Conservation (phyloP, 176 grass and related monocot species). For the Triticum timopheevii region DNA sequence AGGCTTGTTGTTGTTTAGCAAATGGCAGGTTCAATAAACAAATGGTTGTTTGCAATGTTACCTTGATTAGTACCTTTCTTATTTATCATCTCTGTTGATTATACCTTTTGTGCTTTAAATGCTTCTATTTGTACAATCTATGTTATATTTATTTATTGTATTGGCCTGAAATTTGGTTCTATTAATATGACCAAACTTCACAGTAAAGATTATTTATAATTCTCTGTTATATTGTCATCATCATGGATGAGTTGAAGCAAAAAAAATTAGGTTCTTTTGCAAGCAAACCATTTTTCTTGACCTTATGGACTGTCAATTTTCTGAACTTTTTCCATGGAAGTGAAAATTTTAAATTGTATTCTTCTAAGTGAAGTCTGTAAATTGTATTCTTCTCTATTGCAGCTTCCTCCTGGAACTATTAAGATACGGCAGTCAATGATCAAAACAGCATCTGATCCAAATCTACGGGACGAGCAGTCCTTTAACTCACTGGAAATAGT, state of each 20-base stretch:
- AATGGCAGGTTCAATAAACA: not conserved
- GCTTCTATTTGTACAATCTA: not conserved
- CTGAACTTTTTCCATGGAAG: not conserved
- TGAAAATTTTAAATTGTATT: too few relatives aligned
- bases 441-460: slow-evolving; percentile 42
- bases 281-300: not conserved
- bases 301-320: not conserved
- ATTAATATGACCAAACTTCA: not conserved
- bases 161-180: not conserved
- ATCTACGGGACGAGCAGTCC: not conserved
- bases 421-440: slow-evolving; percentile 51
- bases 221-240: not conserved
- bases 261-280: not conserved
- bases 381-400: slow-evolving; percentile 22
- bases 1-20: not conserved
- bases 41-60: not conserved
- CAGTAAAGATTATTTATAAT: not conserved
- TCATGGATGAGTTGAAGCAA: not conserved
- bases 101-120: not conserved
- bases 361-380: not conserved
- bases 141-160: not conserved
- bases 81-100: too few relatives aligned
- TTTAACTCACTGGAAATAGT: slow-evolving; percentile 69
- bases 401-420: slow-evolving; percentile 54
- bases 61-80: not conserved